Conservation (phyloP, 2,329 filamentous ascomycete genomes). For the Beauveria sp. region DNA sequence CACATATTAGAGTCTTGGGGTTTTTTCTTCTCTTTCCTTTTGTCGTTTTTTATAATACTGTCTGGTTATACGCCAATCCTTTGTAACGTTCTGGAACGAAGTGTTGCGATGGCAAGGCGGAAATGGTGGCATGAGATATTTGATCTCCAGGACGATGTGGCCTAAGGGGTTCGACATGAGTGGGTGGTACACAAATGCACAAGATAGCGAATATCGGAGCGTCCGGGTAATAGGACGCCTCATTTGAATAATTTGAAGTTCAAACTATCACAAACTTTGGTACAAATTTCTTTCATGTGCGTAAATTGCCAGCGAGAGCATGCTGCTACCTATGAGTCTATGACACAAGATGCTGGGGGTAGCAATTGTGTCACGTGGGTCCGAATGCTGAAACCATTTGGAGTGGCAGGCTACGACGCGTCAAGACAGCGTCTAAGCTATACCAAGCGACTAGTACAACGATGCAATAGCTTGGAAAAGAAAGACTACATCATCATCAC, state of each 20-base stretch:
- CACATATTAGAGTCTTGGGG: slow-evolving; percentile 24
- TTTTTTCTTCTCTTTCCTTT: slow-evolving; percentile 19
- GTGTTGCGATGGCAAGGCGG: not conserved
- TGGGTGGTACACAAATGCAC: not conserved
- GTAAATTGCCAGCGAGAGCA: not conserved
- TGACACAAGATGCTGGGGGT: not conserved
- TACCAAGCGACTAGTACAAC: not conserved
- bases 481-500: too few species aligned
- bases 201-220: slow-evolving; percentile 11
- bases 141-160: not conserved
- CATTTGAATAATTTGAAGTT: slow-evolving; percentile 13
- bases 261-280: not conserved
- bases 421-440: not conserved
- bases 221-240: slow-evolving; percentile 6
- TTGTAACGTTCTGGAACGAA: slow-evolving; percentile 10
- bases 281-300: not conserved
- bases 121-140: slow-evolving; percentile 1
- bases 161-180: not conserved
- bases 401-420: not conserved
- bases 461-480: not conserved
- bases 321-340: not conserved
- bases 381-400: too few species aligned
- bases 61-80: slow-evolving; percentile 10
- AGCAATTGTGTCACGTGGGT: not conserved
- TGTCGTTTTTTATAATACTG: slow-evolving; percentile 17